Evolutionary conservation across 441 rosid species (phyloP).

Genomic region (Corymbia calophylla): DNA sequence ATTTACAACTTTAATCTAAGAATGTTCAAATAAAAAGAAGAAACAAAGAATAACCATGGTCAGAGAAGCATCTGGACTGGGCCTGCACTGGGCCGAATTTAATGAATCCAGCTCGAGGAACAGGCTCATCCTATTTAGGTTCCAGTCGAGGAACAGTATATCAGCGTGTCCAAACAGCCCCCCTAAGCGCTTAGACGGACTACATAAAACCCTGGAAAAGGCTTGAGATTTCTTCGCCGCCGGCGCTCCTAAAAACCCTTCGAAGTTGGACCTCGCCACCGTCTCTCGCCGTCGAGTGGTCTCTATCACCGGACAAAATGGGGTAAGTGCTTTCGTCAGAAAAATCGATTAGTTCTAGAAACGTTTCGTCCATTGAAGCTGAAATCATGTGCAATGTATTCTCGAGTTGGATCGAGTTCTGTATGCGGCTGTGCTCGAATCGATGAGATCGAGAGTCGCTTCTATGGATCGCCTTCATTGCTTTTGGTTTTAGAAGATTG

Average conservation of each 20-base stretch:
- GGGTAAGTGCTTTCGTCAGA: neutral
- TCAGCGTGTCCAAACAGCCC: neutral
- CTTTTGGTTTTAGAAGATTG: too few species aligned
- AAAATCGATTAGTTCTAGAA: neutral
- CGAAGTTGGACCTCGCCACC: neutral
- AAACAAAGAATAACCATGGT: neutral
- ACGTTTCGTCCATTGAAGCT: neutral
- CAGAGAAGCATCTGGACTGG: neutral
- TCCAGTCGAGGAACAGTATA: neutral
- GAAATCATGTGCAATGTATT: neutral
- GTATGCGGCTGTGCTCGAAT: neutral
- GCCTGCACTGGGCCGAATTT: neutral
- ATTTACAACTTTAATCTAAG: neutral
- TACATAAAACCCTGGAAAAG: neutral
- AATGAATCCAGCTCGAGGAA: neutral
- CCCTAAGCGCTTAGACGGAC: neutral
- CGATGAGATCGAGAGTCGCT: neutral
- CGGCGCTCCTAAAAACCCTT: neutral
- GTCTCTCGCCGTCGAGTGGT: accelerated
- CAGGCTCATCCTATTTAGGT: neutral
- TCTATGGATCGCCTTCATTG: neutral
- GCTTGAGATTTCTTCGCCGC: neutral
- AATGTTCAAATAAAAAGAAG: neutral
- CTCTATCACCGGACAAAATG: neutral
- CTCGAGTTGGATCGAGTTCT: neutral